These are phyloP conservation scores for Candida nemodendra DNA, from an alignment of 805 yeast species.

Conservation along the genomic window DNA sequence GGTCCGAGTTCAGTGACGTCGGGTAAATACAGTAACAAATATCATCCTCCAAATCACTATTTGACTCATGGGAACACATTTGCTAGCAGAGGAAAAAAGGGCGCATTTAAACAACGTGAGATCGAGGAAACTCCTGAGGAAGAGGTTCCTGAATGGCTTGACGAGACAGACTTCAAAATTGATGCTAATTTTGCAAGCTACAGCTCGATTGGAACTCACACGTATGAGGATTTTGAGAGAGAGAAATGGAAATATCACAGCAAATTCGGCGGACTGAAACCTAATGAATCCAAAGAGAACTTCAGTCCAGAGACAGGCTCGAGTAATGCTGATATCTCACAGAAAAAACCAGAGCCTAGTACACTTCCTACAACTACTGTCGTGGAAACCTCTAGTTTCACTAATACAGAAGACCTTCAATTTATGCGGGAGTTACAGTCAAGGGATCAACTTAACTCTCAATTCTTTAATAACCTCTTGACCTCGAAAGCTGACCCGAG, in stretches of 20 bases:
- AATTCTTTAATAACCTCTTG: constrained; percentile 22
- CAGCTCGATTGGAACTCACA: constrained; percentile 23
- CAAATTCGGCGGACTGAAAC: constrained; percentile 16
- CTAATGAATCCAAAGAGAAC: constrained; percentile 4
- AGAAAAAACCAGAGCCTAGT: background rate
- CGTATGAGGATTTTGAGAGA: constrained; percentile 30
- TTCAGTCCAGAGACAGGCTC: background rate
- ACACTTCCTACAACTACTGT: background rate
- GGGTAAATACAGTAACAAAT: constrained; percentile 1
- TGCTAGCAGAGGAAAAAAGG: background rate
- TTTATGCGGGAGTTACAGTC: constrained; percentile 18
- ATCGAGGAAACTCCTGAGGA: constrained; percentile 15
- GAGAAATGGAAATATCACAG: constrained; percentile 26
- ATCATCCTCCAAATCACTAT: constrained; percentile 1
- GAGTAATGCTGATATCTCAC: background rate
- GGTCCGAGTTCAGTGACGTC: constrained; percentile 1
- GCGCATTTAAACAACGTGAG: background rate
- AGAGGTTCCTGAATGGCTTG: constrained; percentile 31
- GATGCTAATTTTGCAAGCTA: constrained; percentile 30
- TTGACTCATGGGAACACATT: background rate
- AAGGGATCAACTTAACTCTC: constrained; percentile 21
- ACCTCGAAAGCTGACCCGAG: constrained; percentile 3
- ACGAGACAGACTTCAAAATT: constrained; percentile 32
- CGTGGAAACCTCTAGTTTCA: background rate
- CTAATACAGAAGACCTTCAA: constrained; percentile 17